Evolutionary conservation across 768 basidiomycete species (phyloP).

Genomic region (Lentinula detonsa): DNA sequence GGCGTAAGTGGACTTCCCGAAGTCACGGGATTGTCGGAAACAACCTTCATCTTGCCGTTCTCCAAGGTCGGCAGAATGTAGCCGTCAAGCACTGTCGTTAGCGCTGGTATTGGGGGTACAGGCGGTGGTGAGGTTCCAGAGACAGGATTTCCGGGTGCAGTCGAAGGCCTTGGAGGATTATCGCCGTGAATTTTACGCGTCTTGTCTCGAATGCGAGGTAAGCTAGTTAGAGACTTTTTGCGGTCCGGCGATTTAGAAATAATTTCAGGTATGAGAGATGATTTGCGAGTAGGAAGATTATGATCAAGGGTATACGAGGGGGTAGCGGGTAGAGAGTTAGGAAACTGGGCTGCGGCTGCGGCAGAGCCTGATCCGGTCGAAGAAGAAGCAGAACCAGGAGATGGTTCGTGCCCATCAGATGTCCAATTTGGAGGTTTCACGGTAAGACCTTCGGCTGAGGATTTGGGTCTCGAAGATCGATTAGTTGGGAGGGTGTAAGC

Average conservation of each 20-base stretch:
- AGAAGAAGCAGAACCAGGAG: constrained; percentile 8
- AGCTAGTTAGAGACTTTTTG: constrained; percentile 12
- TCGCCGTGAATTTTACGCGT: neutral
- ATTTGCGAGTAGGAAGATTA: constrained; percentile 19
- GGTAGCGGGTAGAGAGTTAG: constrained; percentile 7
- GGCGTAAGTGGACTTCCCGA: neutral
- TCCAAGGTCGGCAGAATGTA: neutral
- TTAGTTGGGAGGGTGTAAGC: neutral
- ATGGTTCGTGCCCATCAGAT: constrained; percentile 8
- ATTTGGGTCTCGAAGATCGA: constrained; percentile 6
- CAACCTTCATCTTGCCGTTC: neutral
- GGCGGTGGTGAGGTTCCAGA: constrained; percentile 3
- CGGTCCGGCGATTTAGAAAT: constrained; percentile 11
- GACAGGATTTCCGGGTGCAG: constrained; percentile 2
- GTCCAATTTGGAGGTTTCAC: neutral
- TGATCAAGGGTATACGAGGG: constrained; percentile 13
- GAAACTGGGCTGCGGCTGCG: constrained; percentile 6
- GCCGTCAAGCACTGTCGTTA: neutral
- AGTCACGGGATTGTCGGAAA: neutral
- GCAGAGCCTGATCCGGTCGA: constrained; percentile 14
- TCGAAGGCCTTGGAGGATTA: constrained; percentile 7
- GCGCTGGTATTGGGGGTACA: constrained; percentile 3
- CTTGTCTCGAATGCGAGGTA: constrained; percentile 1
- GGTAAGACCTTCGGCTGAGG: constrained; percentile 1
- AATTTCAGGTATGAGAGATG: constrained; percentile 17